A percentile compares a stretch with the other conserved stretches of the same genome.
These are phyloP conservation scores for Forsythia suspensa DNA, from an alignment of 257 asterid genomes.

Conservation along the genomic window DNA sequence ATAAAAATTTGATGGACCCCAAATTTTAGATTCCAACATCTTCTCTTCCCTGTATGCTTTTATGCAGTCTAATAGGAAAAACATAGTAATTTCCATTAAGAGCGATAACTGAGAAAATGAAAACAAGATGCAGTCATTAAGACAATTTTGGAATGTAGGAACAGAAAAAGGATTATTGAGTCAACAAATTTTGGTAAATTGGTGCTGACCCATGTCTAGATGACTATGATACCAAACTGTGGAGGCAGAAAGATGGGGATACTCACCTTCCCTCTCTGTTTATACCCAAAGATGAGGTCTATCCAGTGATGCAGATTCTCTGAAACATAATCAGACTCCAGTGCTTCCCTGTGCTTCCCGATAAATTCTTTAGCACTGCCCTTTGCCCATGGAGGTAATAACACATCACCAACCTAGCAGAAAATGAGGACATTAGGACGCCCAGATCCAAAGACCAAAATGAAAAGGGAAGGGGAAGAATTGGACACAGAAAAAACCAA, in stretches of 20 bases:
- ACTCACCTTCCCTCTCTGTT: constrained; percentile 96
- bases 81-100: background rate
- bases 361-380: constrained; percentile 93
- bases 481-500: background rate
- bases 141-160: background rate
- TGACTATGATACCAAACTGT: constrained; percentile 3
- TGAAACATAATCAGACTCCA: constrained; percentile 96
- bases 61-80: background rate
- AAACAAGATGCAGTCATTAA: background rate
- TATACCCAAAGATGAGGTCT: constrained; percentile 94
- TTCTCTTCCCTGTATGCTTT: background rate
- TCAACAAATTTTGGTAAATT: background rate
- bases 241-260: constrained; percentile 3
- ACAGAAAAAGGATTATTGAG: background rate
- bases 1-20: background rate
- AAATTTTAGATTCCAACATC: background rate
- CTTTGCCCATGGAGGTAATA: constrained; percentile 95
- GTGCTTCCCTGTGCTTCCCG: constrained; percentile 93
- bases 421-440: constrained; percentile 30
- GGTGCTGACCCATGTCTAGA: background rate
- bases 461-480: background rate
- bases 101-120: background rate
- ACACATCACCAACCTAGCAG: constrained; percentile 85
- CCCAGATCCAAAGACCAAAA: background rate
- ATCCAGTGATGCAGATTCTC: constrained; percentile 99